Conservation (phyloP, 1,284 basidiomycete species). For the Cutaneotrichosporon sp. region DNA sequence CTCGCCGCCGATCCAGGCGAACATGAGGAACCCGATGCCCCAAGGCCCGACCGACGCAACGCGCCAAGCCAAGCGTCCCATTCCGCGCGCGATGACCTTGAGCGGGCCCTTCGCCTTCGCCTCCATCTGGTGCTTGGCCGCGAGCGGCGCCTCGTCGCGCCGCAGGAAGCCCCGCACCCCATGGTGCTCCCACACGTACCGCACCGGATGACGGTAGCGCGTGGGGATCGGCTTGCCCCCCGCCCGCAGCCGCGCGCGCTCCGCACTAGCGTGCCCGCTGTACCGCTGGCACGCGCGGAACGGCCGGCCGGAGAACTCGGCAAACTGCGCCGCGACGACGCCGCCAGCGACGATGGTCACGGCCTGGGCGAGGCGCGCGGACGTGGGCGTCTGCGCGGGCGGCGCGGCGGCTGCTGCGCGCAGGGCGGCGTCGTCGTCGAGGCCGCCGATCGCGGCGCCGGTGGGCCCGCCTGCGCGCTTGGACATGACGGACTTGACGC, state of each 20-base stretch:
- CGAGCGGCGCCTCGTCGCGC: slow-evolving; percentile 14
- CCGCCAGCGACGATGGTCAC: slow-evolving; percentile 44
- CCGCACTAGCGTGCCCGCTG: not conserved
- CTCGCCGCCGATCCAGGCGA: slow-evolving; percentile 48
- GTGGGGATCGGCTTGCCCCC: slow-evolving; percentile 2
- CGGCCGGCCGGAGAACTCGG: slow-evolving; percentile 40
- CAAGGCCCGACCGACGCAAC: slow-evolving; percentile 46
- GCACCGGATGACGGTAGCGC: slow-evolving; percentile 6
- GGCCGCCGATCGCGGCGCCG: not conserved
- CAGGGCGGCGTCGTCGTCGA: not conserved
- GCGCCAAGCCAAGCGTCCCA: slow-evolving; percentile 38
- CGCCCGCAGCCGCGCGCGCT: slow-evolving; percentile 5
- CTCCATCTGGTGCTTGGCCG: not conserved
- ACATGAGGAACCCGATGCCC: slow-evolving; percentile 47
- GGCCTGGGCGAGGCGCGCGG: slow-evolving; percentile 44
- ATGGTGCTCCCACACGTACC: slow-evolving; percentile 15
- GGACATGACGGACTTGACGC: slow-evolving; percentile 28
- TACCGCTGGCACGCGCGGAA: slow-evolving; percentile 23
- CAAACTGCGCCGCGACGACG: slow-evolving; percentile 37
- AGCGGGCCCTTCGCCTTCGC: not conserved
- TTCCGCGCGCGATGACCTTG: not conserved
- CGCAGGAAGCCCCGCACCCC: slow-evolving; percentile 33
- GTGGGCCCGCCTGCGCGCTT: not conserved
- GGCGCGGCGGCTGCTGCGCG: slow-evolving; percentile 6
- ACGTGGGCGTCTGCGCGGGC: slow-evolving; percentile 28